A percentile compares a stretch with the other conserved stretches of the same genome.
Conservation (phyloP, 176 grass and related monocot genomes). For the Poa pratensis region DNA sequence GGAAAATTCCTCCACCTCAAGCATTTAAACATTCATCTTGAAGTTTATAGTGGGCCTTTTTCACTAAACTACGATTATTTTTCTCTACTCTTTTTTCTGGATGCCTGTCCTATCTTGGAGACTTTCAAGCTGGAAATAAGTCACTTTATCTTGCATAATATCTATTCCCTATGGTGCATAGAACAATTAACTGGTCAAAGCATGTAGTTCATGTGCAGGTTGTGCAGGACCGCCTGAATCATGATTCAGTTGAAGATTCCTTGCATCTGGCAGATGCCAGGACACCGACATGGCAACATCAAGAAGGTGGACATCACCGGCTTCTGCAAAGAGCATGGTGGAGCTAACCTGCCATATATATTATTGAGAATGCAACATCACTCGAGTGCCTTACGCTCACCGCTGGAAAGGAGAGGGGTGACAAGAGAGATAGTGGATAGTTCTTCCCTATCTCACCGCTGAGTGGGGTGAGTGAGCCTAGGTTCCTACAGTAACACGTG, state of each 20-base stretch:
- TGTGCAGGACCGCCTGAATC: background rate
- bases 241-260: background rate
- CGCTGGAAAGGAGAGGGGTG: too few species aligned
- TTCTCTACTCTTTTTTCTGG: background rate
- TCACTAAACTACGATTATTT: constrained; percentile 4
- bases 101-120: constrained; percentile 7
- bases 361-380: background rate
- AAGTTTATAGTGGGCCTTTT: background rate
- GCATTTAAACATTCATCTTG: background rate
- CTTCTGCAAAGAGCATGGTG: constrained; percentile 8
- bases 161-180: background rate
- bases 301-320: background rate
- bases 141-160: constrained; percentile 3
- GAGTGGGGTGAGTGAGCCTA: too few species aligned
- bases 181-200: background rate
- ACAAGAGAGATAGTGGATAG: too few species aligned
- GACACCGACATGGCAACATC: background rate
- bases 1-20: background rate
- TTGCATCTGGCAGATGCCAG: background rate
- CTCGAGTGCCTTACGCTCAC: background rate
- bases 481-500: too few species aligned
- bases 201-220: constrained; percentile 7
- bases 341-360: constrained; percentile 6
- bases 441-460: too few species aligned
- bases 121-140: background rate